A percentile compares a stretch with the other conserved stretches of the same genome.
phyloP scores from a whole-genome alignment of 2,329 filamentous ascomycete genomes.

The Colletotrichum truncatum region DNA sequence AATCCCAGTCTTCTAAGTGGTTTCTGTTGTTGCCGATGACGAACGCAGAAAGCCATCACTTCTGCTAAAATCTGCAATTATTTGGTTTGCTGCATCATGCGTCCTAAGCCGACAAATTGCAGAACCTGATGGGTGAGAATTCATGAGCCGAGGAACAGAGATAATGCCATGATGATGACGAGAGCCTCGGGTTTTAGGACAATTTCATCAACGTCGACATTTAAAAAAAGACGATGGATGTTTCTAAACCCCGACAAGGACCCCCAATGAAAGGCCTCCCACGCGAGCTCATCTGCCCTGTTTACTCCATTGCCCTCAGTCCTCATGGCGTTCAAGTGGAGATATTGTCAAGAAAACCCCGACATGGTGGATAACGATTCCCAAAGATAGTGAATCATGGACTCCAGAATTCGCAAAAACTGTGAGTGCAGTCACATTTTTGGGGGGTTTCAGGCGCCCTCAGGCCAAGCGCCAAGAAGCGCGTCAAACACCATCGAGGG shows the following conservation, averaged over 20 bases:
- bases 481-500: constrained; percentile 26
- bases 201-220: neutral
- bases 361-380: neutral
- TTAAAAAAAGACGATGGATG: neutral
- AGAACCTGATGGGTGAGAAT: neutral
- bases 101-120: neutral
- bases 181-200: neutral
- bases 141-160: neutral
- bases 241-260: neutral
- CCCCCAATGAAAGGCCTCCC: neutral
- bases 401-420: neutral
- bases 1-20: no score
- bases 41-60: neutral
- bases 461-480: constrained; percentile 23
- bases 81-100: neutral
- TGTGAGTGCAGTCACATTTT: neutral
- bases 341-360: neutral
- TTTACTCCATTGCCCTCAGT: neutral
- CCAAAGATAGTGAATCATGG: neutral
- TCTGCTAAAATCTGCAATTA: neutral
- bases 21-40: neutral
- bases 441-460: constrained; percentile 16
- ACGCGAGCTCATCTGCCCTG: neutral
- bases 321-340: neutral
- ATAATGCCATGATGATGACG: neutral